Evolutionary conservation across 2,329 filamentous ascomycete genomes (phyloP).

Genomic region (Pezicula neosporulosa): DNA sequence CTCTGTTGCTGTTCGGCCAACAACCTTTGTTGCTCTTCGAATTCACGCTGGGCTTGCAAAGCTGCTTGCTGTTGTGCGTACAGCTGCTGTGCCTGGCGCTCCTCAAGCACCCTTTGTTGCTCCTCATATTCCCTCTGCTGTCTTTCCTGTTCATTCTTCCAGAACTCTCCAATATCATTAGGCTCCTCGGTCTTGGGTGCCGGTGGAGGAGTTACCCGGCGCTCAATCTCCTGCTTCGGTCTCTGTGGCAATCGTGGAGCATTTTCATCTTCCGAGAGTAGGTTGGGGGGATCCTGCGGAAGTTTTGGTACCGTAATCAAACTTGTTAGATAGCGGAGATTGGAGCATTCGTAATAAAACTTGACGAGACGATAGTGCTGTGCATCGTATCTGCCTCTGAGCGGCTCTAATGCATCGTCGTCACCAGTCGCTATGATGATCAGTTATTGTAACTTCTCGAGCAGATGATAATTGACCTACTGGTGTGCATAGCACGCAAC

Average conservation of each 20-base stretch:
- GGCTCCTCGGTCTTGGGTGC: slow-evolving; percentile 73
- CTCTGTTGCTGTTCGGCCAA: slow-evolving; percentile 86
- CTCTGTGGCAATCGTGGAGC: slow-evolving; percentile 79
- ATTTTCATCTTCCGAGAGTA: slow-evolving; percentile 80
- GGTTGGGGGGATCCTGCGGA: slow-evolving; percentile 87
- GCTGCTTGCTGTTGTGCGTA: slow-evolving; percentile 78
- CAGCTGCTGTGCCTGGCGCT: slow-evolving; percentile 80
- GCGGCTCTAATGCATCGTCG: slow-evolving; percentile 84
- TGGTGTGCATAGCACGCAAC: slow-evolving; percentile 95
- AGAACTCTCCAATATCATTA: slow-evolving; percentile 95
- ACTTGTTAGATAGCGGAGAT: slow-evolving; percentile 92
- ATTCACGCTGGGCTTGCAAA: slow-evolving; percentile 86
- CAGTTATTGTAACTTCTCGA: not conserved
- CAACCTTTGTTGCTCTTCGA: slow-evolving; percentile 88
- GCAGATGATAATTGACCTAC: slow-evolving; percentile 46
- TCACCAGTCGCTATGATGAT: slow-evolving; percentile 72
- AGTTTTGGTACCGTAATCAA: slow-evolving; percentile 95
- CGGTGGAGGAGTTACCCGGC: slow-evolving; percentile 65
- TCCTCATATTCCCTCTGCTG: slow-evolving; percentile 95
- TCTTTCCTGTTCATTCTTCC: slow-evolving; percentile 87
- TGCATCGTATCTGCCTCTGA: slow-evolving; percentile 86
- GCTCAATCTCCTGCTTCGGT: slow-evolving; percentile 71
- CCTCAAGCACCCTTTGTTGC: slow-evolving; percentile 83
- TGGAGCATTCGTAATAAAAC: slow-evolving; percentile 99
- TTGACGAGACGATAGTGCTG: slow-evolving; percentile 95